A percentile compares a stretch with the other conserved stretches of the same genome.
These are phyloP conservation scores for Hylodesmum podocarpum DNA, from an alignment of 306 rosid species.

Conservation along the genomic window DNA sequence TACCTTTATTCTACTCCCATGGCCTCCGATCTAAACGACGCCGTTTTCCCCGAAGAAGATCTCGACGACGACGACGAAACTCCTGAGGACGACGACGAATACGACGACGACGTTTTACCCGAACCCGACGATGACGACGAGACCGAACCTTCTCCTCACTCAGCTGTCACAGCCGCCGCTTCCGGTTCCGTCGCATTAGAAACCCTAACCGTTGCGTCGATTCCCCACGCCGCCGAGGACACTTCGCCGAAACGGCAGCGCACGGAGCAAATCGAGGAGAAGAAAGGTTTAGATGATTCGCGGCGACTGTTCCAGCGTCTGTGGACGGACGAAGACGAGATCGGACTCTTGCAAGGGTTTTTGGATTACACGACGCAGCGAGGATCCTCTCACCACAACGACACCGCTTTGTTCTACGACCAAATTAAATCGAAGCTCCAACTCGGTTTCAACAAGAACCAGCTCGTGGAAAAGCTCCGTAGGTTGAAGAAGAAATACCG, in stretches of 20 bases:
- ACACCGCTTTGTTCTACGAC: slow-evolving; percentile 40
- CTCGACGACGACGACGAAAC: slow-evolving; percentile 53
- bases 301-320: slow-evolving; percentile 42
- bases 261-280: slow-evolving; percentile 38
- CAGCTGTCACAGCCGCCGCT: not conserved
- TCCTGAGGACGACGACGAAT: slow-evolving; percentile 45
- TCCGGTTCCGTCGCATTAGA: slow-evolving; percentile 8
- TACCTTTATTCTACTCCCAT: slow-evolving; percentile 14
- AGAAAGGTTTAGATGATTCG: slow-evolving; percentile 43
- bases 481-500: slow-evolving; percentile 61
- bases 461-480: slow-evolving; percentile 58
- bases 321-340: slow-evolving; percentile 68
- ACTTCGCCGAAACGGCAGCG: slow-evolving; percentile 39
- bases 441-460: slow-evolving; percentile 47
- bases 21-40: slow-evolving; percentile 54
- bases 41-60: slow-evolving; percentile 52
- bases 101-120: slow-evolving; percentile 41
- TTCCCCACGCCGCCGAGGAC: not conserved
- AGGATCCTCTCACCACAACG: slow-evolving; percentile 31
- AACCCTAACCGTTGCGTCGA: not conserved
- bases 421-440: slow-evolving; percentile 49
- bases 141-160: slow-evolving; percentile 17
- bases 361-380: slow-evolving; percentile 44
- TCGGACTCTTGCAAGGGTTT: slow-evolving; percentile 54
- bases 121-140: slow-evolving; percentile 28